A percentile compares a stretch with the other conserved stretches of the same genome.
Evolutionary conservation across 2,329 filamentous ascomycete species (phyloP).

Genomic region (Laburnicola sp.): DNA sequence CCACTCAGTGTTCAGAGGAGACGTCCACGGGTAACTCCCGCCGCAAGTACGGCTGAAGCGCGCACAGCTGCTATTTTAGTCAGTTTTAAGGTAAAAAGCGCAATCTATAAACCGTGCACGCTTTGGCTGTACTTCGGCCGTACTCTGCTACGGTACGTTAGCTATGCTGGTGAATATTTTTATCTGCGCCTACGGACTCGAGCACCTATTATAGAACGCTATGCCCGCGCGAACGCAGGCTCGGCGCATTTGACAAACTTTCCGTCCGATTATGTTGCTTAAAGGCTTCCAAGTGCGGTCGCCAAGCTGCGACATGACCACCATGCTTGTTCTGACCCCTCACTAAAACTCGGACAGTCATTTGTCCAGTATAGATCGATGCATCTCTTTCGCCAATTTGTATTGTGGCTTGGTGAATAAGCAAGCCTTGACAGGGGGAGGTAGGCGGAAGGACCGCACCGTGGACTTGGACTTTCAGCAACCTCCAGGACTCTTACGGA

Average conservation of each 20-base stretch:
- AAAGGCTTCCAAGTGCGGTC: background rate
- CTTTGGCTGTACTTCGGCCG: no score
- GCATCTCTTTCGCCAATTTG: background rate
- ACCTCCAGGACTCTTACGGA: background rate
- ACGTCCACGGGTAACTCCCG: no score
- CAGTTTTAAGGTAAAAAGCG: no score
- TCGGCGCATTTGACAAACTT: constrained; percentile 3
- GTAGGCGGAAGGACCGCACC: background rate
- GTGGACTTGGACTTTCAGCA: background rate
- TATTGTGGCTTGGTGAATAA: constrained; percentile 4
- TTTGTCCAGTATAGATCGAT: constrained; percentile 2
- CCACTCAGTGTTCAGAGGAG: no score
- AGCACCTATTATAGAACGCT: background rate
- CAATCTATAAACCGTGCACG: no score
- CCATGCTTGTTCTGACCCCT: background rate
- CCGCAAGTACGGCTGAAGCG: no score
- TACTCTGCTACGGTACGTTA: no score
- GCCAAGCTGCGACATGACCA: background rate
- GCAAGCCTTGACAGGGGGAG: background rate
- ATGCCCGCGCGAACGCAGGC: background rate
- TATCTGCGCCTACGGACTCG: background rate
- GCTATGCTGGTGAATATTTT: background rate
- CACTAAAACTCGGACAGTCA: background rate
- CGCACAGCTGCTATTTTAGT: no score
- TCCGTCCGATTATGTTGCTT: background rate